Evolutionary conservation across 257 asterid genomes (phyloP), one percentile per base, ranked within the genome.

Genomic region (Solanum tacnaense): DNA sequence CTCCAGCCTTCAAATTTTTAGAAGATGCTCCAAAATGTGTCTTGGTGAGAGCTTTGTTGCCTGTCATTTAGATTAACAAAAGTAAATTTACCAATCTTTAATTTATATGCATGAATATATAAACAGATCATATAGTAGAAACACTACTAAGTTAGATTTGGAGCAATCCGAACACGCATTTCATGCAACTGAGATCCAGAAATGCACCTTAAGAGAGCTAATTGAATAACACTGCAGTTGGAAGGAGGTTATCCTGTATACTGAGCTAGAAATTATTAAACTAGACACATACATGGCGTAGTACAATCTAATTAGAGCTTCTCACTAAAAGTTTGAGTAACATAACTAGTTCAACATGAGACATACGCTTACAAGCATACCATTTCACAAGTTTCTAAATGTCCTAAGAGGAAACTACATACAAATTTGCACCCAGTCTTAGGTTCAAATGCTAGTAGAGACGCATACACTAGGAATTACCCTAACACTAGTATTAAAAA

Each of bases 41-140:
- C 90, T 86, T 93, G 91, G 91, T 94, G 58, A 97, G 96, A 86
- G 99, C 98, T 87, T 89, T 93, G 16, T 85, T 89, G 73, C 99
- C 99, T 97, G 93, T 15, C 84, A 65, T 58, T 85, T 15, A 87
- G 49, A 89, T 38, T 25, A 86, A 39, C 71, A 60, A 72, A 87
- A 58, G 84, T 27, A 38, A 73, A n/a, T n/a, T 38, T 76, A 76
- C 32, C 34, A 0, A 10, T 21, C 8, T 75, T 76, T 38, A 21
- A 76, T 3, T 7, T 23, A 5, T 27, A 46, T 29, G 68, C 85
- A 46, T 46, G 85, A 81, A 81, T 16, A 46, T 46, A 46, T 29
- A 29, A 16, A 81, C 13, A 44, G n/a, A 44, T 27, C 62, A 46
- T 5, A 25, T 29, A 38, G 68, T 81, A 16, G 41, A 44, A 15